Evolutionary conservation across 805 yeast genomes (phyloP), one percentile per base, ranked within the genome.

Genomic region (Saccharomycopsis fodiens): DNA sequence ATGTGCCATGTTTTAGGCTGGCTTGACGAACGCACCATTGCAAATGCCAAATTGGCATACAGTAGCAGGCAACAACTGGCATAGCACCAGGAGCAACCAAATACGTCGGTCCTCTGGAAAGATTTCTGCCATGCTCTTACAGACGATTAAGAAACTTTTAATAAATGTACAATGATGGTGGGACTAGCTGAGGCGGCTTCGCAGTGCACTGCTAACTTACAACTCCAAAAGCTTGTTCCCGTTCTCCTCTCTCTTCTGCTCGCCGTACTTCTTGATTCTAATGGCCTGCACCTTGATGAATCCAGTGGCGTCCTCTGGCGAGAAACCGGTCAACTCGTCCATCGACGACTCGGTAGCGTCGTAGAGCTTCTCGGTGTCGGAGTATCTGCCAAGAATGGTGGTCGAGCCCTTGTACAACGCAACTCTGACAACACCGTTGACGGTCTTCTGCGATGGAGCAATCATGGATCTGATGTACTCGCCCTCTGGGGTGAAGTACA

Each of bases 311-410:
- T 91, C 97, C 65, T 85, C 88, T 54, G 98, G 98, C 59, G 85
- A 82, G 76, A 93, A 93, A 50, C 96, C 98, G 48, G 97, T 88
- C 61, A 93, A 80, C 72, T 93, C 98, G 69, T 93, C 98, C 98
- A 93, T 93, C 10, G 97, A 91, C 13, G 97, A 89, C 68, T 91
- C 97, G 46, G 96, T 87, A 54, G 96, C 96, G 65, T 93, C 97
- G 68, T 93, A 93, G 57, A 93, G 78, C 72, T 88, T 91, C 73
- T 93, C 98, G 51, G 97, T 88, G 54, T 82, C 82, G 21, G 96
- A 87, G 52, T 82, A 88, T 77, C 98, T 87, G 64, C 98, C 98
- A 62, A 89, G 76, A 55, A 91, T 78, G 47, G 72, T 69, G 56
- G 87, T 68, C 53, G 79, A 71, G 57, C 98, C 98, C 77, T 93